Conservation (phyloP, 352 stramenopile genomes). For the Phytophthora palmivora region DNA sequence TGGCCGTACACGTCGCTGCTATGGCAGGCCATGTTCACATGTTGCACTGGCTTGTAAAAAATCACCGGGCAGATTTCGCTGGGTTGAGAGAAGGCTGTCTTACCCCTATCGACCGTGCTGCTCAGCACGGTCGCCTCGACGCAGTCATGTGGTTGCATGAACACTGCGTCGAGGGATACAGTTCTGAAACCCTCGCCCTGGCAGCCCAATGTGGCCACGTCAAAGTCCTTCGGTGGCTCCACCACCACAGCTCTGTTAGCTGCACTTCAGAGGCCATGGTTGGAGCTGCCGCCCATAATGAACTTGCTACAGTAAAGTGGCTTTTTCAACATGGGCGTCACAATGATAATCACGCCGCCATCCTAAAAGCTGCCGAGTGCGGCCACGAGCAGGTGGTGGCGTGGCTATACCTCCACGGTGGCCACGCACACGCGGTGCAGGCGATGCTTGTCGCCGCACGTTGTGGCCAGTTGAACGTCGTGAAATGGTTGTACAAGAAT, state of each 20-base stretch:
- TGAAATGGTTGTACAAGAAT: slow-evolving; percentile 17
- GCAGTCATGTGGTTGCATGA: slow-evolving; percentile 16
- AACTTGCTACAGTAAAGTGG: slow-evolving; percentile 13
- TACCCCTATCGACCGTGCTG: no score
- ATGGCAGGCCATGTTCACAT: no score
- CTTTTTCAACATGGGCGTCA: slow-evolving; percentile 5
- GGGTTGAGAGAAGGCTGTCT: no score
- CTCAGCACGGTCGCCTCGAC: slow-evolving; percentile 16
- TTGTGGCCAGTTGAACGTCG: slow-evolving; percentile 9
- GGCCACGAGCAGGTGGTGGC: slow-evolving; percentile 11
- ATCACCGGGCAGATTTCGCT: no score
- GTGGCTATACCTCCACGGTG: slow-evolving; percentile 13
- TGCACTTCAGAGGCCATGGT: slow-evolving; percentile 11
- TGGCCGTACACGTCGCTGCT: no score
- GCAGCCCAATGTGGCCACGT: slow-evolving; percentile 19
- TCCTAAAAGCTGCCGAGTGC: slow-evolving; percentile 12
- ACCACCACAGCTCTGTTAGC: neutral
- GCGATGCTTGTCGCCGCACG: slow-evolving; percentile 18
- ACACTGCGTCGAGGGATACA: slow-evolving; percentile 13
- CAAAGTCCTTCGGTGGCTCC: slow-evolving; percentile 16
- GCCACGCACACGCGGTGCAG: slow-evolving; percentile 7
- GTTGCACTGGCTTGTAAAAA: no score
- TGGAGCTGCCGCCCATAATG: slow-evolving; percentile 14
- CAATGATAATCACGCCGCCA: slow-evolving; percentile 1
- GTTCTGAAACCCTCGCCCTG: slow-evolving; percentile 8